Evolutionary conservation across 1,139 yeast genomes (phyloP).

Genomic region (Protomyces gravidus): DNA sequence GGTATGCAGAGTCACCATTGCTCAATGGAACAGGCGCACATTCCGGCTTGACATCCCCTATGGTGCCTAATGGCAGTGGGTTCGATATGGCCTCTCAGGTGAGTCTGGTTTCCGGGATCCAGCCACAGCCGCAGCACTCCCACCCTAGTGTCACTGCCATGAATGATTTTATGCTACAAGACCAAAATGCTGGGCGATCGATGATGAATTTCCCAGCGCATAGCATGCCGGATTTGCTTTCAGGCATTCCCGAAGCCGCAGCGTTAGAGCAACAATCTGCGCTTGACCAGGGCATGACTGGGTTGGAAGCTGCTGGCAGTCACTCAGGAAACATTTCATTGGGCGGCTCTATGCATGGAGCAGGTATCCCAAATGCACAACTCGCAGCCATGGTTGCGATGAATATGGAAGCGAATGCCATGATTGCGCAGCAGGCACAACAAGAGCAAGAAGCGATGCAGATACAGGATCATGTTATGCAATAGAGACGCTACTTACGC

Average conservation of each 20-base stretch:
- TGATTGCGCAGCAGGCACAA: background rate
- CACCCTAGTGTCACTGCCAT: background rate
- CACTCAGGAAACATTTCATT: background rate
- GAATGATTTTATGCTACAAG: background rate
- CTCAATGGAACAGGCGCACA: background rate
- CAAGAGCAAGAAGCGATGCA: background rate
- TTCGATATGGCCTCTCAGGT: background rate
- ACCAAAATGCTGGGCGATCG: background rate
- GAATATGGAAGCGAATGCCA: slow-evolving; percentile 1
- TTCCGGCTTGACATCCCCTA: background rate
- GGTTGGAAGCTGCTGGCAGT: background rate
- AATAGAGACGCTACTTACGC: too few species aligned
- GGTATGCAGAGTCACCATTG: background rate
- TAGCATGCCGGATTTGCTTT: background rate
- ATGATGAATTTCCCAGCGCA: background rate
- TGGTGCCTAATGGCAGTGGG: background rate
- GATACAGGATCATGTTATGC: background rate
- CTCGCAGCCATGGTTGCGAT: background rate
- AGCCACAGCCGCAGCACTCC: background rate
- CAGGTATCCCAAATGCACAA: background rate
- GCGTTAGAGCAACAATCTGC: background rate
- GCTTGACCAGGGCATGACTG: background rate
- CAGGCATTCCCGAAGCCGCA: background rate
- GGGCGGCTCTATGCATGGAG: background rate
- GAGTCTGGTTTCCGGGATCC: background rate